Evolutionary conservation across 2,329 filamentous ascomycete species (phyloP), one percentile per base, ranked within the genome.

Genomic region (Sporothrix brasiliensis): DNA sequence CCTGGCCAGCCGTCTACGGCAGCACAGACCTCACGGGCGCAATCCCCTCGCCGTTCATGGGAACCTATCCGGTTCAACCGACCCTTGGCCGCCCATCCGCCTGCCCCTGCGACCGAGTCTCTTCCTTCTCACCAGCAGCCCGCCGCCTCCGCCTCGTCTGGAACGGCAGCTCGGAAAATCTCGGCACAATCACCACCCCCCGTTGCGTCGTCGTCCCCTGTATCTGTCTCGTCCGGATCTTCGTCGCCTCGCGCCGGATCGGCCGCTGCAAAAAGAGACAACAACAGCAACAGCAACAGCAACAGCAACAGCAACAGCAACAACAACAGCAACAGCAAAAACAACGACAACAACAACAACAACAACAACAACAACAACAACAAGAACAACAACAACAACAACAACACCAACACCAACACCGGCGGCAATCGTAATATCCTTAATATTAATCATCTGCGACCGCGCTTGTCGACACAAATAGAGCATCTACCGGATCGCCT

Each of bases 51-150:
- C 21, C 44, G 14, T 50, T 24, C 7, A 30, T 24, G 44, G 16
- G 58, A 63, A 63, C 58, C 61, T 21, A 24, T 65, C n/a, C 50
- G 44, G 61, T 50, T 44, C 24, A 14, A 24, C 16, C 61, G 24
- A 21, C 16, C 21, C 19, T 6, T n/a, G 24, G 7, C 24, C 3
- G 21, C 61, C 44, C 50, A 34, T 34, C 44, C 21, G 9, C 61
- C 41, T 34, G 21, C 39, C n/a, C 58, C 39, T 63, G 41, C 13
- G 4, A 21, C 11, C 5, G 39, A 47, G 11, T 27, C 58, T 10
- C 7, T 24, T 27, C 13, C 58, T 19, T 47, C 39, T 47, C 58
- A 39, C n/a, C 58, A 47, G 41, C 58, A 63, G 21, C 39, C 39
- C 21, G 58, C 21, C 9, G n/a, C 39, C 30, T 41, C 30, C 1